These are phyloP conservation scores for Seiridium cupressi DNA, from an alignment of 2,329 filamentous ascomycete genomes.

Conservation along the genomic window DNA sequence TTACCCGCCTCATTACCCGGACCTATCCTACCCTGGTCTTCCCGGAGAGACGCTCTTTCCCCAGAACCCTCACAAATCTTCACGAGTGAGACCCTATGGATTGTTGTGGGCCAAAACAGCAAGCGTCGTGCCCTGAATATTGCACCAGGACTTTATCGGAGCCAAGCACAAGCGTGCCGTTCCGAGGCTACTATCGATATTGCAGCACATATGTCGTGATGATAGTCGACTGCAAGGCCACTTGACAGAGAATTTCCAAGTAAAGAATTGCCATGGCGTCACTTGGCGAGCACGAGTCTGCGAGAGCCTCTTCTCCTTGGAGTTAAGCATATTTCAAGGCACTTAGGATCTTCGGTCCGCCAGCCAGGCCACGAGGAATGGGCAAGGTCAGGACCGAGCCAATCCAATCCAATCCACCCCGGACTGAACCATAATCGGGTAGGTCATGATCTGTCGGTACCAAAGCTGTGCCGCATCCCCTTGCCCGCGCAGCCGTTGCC, in stretches of 20 bases:
- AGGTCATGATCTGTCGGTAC: neutral
- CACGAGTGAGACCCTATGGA: too few species aligned
- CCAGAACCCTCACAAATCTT: neutral
- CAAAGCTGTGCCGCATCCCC: slow-evolving; percentile 3
- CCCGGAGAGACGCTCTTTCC: neutral
- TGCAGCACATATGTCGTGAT: too few species aligned
- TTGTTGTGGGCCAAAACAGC: too few species aligned
- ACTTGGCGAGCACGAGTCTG: neutral
- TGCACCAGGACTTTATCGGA: too few species aligned
- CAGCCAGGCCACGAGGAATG: neutral
- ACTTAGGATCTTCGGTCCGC: slow-evolving; percentile 2
- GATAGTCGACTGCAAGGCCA: too few species aligned
- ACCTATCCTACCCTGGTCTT: neutral
- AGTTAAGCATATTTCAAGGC: neutral
- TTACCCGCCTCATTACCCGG: neutral
- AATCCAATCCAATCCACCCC: neutral
- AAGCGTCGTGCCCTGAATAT: too few species aligned
- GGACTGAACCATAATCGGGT: neutral
- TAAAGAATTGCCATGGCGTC: neutral
- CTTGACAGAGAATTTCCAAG: too few species aligned
- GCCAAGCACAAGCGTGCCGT: too few species aligned
- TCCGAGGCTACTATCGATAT: too few species aligned
- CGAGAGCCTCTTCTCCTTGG: neutral
- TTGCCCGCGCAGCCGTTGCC: neutral
- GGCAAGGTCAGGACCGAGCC: neutral